Base-by-base conservation (phyloP, 2,329 filamentous ascomycete species). In the Xylariaceae sp. region DNA sequence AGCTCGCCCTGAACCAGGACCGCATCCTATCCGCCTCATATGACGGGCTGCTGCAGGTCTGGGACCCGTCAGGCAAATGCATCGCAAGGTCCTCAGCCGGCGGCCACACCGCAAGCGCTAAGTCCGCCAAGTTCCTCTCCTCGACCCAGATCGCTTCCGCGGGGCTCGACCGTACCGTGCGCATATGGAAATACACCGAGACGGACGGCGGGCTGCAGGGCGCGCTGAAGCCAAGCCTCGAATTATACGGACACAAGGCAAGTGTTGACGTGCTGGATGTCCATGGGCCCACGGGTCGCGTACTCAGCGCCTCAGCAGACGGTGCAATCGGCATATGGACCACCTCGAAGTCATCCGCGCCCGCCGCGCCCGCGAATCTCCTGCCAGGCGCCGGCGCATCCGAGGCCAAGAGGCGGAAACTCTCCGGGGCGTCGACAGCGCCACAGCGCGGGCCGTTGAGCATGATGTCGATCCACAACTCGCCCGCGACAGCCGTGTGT, bases 21-120 rank as follows among this genome's bases (percentile, higher is more conserved):
- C 78, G 88, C 58, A 86, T 97, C 56, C 75, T 96, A n/a, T 95
- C 90, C n/a, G 90, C 85, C 29, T 92, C 89, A 45, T 97, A 95
- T 68, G 94, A 99, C 70, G 92, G 92, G 8, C 74, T 95, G 15
- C 74, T 97, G 52, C 80, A 92, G 61, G 80, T 97, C 59, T 99
- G 94, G 92, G 88, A 94, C 64, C 85, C 86, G 60, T 92, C 90
- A 0, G 90, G 89, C n/a, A 81, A 94, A 57, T 77, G 87, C n/a
- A 77, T 96, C 53, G 88, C 89, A 3, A 89, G 87, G 0, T 92
- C 90, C 1, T 74, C 47, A 88, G 89, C 37, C 4, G 58, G 58
- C 30, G 53, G 59, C 9, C 90, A 95, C 72, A 83, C 81, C 9
- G 83, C 87, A 40, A 85, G 87, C 56, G 78, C 92, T 66, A 95